Evolutionary conservation across 495 filamentous ascomycete genomes (phyloP), one percentile per base, ranked within the genome.

Genomic region (Penicillium odoratum): DNA sequence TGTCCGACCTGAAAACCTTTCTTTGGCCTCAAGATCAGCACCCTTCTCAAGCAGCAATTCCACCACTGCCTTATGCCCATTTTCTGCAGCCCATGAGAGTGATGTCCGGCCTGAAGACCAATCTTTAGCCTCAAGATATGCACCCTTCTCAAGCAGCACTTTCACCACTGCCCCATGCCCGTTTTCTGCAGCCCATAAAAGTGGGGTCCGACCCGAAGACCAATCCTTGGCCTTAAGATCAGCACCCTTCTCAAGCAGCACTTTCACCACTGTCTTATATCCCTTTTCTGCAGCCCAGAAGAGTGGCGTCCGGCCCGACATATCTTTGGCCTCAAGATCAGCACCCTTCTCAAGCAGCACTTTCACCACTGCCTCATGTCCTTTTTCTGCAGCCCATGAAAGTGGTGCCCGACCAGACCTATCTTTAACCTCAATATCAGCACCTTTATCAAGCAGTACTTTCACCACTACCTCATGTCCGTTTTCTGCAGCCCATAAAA

Each of bases 361-460:
- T 8, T 53, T 29, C 8, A 43, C 21, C 0, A 53, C 38, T 13
- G 16, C 26, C 5, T 34, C 18, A 16, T 44, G 10, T 0, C 51
- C 26, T 7, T 31, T 44, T 3, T 30, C 1, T 28, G 16, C 36
- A 29, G 51, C 51, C 15, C 6, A 29, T 18, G 15, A 30, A 11
- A 53, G 51, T 36, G 51, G 38, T 30, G 51, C 51, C 13, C 34
- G 28, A 21, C 25, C 47, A 2, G 0, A 30, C 21, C 30, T 1
- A 34, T 57, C 36, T 18, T 21, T 49, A 5, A 33, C 13, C 10
- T 57, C 54, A 11, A 48, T 0, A 31, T 57, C 54, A 43, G 11
- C 51, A 43, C 36, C 38, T 4, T 31, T 44, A 1, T 43, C 7
- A 44, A 53, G 34, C 10, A 53, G 26, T 1, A 42, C 1, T 11